phyloP scores from a whole-genome alignment of 306 rosid species.

The Abrus pulchellus region DNA sequence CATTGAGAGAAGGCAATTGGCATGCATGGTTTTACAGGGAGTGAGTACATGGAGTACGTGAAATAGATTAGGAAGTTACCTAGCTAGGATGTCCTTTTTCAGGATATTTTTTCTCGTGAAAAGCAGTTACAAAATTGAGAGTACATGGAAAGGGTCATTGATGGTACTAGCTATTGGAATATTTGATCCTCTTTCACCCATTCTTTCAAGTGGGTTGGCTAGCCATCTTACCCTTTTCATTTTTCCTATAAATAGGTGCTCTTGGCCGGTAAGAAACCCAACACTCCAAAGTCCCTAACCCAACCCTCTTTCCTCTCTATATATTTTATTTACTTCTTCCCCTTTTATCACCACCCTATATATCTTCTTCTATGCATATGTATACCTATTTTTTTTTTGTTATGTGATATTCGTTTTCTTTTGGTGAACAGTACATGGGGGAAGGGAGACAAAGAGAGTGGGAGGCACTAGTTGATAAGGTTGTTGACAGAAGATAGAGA shows the following conservation, averaged over 20 bases:
- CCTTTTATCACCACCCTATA: neutral
- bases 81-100: slow-evolving; percentile 52
- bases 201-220: slow-evolving; percentile 26
- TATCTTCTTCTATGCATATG: neutral
- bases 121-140: slow-evolving; percentile 61
- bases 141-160: slow-evolving; percentile 47
- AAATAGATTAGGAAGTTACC: slow-evolving; percentile 48
- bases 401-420: neutral
- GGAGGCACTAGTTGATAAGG: slow-evolving; percentile 48
- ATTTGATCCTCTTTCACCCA: slow-evolving; percentile 49
- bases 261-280: slow-evolving; percentile 45
- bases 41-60: slow-evolving; percentile 54
- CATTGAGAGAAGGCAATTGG: slow-evolving; percentile 23
- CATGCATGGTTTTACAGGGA: slow-evolving; percentile 57
- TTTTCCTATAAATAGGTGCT: slow-evolving; percentile 71
- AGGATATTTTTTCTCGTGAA: slow-evolving; percentile 63
- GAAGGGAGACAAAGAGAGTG: slow-evolving; percentile 18
- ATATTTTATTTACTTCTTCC: neutral
- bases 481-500: slow-evolving; percentile 99
- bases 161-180: slow-evolving; percentile 48
- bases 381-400: neutral
- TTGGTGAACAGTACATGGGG: neutral
- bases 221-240: neutral
- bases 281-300: slow-evolving; percentile 33
- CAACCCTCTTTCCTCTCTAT: neutral